Percentiles rank a stretch among this genome's conserved stretches.
Conservation (phyloP, 1,139 yeast genomes). For the Pichia sp. region DNA sequence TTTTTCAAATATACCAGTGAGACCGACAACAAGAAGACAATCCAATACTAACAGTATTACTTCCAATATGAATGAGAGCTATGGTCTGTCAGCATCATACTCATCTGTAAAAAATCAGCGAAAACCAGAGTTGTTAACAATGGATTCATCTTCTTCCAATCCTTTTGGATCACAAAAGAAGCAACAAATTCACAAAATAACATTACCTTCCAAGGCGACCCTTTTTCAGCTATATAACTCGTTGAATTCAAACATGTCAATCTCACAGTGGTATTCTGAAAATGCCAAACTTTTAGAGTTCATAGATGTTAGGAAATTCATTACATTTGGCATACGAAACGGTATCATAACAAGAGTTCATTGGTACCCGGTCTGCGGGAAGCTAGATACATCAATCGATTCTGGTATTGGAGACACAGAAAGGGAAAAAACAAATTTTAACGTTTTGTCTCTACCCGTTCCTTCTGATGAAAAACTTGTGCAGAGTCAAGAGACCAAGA, state of each 20-base stretch:
- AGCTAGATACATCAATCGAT: conserved; percentile 5
- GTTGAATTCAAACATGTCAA: conserved; percentile 70
- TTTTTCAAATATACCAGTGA: conserved; percentile 20
- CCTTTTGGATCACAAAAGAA: conserved; percentile 1
- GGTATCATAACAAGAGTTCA: conserved; percentile 80
- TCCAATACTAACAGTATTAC: conserved; percentile 22
- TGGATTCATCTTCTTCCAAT: conserved; percentile 11
- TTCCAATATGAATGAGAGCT: conserved; percentile 7
- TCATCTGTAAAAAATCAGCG: background rate
- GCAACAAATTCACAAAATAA: conserved; percentile 8
- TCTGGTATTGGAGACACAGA: background rate
- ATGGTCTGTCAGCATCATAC: background rate
- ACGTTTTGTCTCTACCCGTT: conserved; percentile 24
- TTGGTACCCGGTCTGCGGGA: conserved; percentile 39
- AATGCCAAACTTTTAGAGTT: conserved; percentile 56
- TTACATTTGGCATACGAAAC: conserved; percentile 80
- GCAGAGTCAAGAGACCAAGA: background rate
- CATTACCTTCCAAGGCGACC: conserved; percentile 58
- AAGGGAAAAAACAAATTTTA: conserved; percentile 15
- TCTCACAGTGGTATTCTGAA: conserved; percentile 76
- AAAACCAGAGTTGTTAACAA: conserved; percentile 8
- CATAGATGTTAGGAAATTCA: conserved; percentile 78
- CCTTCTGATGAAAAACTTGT: conserved; percentile 4
- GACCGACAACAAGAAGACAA: conserved; percentile 16
- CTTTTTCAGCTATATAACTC: conserved; percentile 76